A percentile compares a stretch with the other conserved stretches of the same genome.
Evolutionary conservation across 164 flowering plant genomes (phyloP).

Genomic region (Macadamia integrifolia): DNA sequence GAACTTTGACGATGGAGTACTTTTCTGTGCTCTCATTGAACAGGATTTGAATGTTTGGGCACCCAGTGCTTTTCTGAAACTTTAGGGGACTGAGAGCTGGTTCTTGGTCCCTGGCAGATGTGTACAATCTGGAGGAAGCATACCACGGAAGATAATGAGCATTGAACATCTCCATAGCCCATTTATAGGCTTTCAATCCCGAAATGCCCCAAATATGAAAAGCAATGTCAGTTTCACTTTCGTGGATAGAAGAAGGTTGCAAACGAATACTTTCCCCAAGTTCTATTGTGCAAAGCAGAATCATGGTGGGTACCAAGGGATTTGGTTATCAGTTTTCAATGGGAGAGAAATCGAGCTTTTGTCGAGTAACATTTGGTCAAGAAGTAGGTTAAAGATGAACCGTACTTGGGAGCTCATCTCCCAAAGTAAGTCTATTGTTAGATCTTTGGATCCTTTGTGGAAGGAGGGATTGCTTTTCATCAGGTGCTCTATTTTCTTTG

Average conservation of each 20-base stretch:
- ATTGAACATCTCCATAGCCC: conserved; percentile 28
- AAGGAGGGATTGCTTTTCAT: conserved; percentile 69
- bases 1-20: neutral
- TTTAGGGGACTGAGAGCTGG: conserved; percentile 60
- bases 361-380: conserved; percentile 30
- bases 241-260: conserved; percentile 11
- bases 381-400: conserved; percentile 40
- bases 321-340: conserved; percentile 46
- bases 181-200: conserved; percentile 49
- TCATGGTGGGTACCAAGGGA: conserved; percentile 30
- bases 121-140: conserved; percentile 9
- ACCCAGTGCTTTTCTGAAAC: conserved; percentile 14
- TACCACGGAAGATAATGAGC: conserved; percentile 43
- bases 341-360: conserved; percentile 42
- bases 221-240: conserved; percentile 24
- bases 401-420: conserved; percentile 51
- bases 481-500: conserved; percentile 66
- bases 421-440: conserved; percentile 48
- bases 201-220: conserved; percentile 19
- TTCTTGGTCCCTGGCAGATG: conserved; percentile 73
- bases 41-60: conserved; percentile 16
- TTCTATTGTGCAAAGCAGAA: conserved; percentile 33
- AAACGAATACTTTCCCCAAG: conserved; percentile 22
- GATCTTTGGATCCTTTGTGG: conserved; percentile 61
- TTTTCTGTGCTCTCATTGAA: conserved; percentile 1